Conservation (phyloP, 1,284 basidiomycete genomes). For the Golubevia sp. region DNA sequence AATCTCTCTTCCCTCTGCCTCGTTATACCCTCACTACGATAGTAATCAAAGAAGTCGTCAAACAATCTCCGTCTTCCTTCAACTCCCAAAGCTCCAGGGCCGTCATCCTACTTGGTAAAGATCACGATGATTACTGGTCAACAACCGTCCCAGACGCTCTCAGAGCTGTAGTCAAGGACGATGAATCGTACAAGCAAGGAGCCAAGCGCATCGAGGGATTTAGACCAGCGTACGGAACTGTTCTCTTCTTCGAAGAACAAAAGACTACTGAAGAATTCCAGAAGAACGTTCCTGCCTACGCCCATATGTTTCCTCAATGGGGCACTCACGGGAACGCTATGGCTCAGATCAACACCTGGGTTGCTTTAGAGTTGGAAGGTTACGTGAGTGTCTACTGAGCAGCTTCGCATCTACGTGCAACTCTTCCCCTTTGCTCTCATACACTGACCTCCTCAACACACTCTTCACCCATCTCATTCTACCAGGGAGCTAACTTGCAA, state of each 20-base stretch:
- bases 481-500: slow-evolving; percentile 52
- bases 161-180: slow-evolving; percentile 3
- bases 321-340: slow-evolving; percentile 5
- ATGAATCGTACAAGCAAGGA: no score
- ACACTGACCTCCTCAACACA: no score
- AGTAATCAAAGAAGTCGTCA: slow-evolving; percentile 31
- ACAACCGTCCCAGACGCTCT: slow-evolving; percentile 28
- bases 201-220: no score
- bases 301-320: slow-evolving; percentile 24
- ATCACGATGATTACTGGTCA: slow-evolving; percentile 51
- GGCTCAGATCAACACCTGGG: slow-evolving; percentile 46
- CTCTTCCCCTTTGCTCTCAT: no score
- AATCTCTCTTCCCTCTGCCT: no score
- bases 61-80: slow-evolving; percentile 47
- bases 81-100: slow-evolving; percentile 41
- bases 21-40: no score
- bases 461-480: no score
- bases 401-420: no score
- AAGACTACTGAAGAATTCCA: slow-evolving; percentile 29
- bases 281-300: slow-evolving; percentile 29
- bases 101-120: slow-evolving; percentile 38
- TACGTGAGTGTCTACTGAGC: no score
- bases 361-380: slow-evolving; percentile 38
- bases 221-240: no score
- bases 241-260: slow-evolving; percentile 20